Conservation (phyloP, 2,329 filamentous ascomycete genomes). For the Fusarium sp. region DNA sequence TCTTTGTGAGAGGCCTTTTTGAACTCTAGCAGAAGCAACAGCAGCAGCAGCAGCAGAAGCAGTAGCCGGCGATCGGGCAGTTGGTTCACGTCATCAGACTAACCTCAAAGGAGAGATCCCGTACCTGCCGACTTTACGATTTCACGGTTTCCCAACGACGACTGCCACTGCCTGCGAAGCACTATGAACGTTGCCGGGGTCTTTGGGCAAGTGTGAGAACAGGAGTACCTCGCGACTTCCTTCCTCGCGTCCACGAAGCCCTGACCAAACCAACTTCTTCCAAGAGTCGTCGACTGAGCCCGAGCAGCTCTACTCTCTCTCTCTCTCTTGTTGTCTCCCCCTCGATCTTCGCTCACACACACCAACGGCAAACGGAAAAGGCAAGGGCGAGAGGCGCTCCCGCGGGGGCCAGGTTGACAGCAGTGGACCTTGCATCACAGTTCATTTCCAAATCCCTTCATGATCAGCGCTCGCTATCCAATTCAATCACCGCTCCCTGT, state of each 20-base stretch:
- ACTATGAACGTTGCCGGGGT: constrained; percentile 14
- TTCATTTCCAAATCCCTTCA: constrained; percentile 44
- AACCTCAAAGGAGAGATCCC: constrained; percentile 14
- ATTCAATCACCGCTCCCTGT: constrained; percentile 42
- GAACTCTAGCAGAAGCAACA: background rate
- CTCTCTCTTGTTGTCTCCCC: constrained; percentile 6
- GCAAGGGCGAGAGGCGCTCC: constrained; percentile 25
- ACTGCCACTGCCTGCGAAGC: constrained; percentile 2
- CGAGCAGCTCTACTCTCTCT: background rate
- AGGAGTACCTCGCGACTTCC: constrained; percentile 5
- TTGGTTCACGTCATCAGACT: constrained; percentile 13
- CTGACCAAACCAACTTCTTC: background rate
- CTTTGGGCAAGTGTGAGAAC: constrained; percentile 9
- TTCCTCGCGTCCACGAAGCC: constrained; percentile 2
- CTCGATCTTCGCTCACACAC: constrained; percentile 24
- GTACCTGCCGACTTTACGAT: constrained; percentile 14
- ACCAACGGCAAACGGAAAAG: constrained; percentile 18
- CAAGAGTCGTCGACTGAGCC: background rate
- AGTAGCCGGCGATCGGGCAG: background rate
- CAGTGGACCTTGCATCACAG: constrained; percentile 42
- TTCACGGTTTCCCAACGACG: constrained; percentile 10
- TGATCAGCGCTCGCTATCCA: constrained; percentile 43
- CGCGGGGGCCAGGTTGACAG: constrained; percentile 33
- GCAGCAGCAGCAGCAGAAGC: background rate
- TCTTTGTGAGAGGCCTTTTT: background rate